Percentiles rank a stretch among this genome's conserved stretches.
These are phyloP conservation scores for Drechslerella coelobrocha DNA, from an alignment of 2,329 filamentous ascomycete genomes.

Conservation along the genomic window DNA sequence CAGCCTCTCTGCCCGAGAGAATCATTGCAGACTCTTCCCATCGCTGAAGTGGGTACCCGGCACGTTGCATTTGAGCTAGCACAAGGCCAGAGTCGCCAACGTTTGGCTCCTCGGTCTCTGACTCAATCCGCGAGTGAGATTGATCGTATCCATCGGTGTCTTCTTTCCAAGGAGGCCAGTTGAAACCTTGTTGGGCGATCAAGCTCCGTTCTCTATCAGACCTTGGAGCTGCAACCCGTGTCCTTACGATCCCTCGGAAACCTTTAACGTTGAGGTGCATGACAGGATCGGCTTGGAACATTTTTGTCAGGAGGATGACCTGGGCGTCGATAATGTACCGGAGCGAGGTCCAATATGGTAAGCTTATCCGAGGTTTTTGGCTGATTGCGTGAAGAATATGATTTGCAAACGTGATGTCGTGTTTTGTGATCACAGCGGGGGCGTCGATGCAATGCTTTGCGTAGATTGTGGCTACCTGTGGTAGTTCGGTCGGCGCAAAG, in stretches of 20 bases:
- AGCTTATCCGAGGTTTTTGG: conserved; percentile 18
- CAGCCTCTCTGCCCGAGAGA: conserved; percentile 52
- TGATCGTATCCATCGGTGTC: conserved; percentile 51
- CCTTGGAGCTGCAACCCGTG: conserved; percentile 30
- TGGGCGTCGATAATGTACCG: conserved; percentile 46
- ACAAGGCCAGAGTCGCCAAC: conserved; percentile 50
- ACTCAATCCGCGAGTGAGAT: conserved; percentile 26
- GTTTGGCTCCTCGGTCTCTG: conserved; percentile 16
- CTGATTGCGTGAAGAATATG: conserved; percentile 43
- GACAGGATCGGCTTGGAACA: conserved; percentile 34
- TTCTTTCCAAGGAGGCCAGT: conserved; percentile 53
- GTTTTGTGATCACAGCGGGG: conserved; percentile 26
- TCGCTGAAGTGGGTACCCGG: conserved; percentile 48
- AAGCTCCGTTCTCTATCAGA: conserved; percentile 20
- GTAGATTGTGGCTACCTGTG: conserved; percentile 24
- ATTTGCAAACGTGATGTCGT: conserved; percentile 40
- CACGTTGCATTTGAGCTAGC: conserved; percentile 52
- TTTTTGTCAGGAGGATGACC: conserved; percentile 30
- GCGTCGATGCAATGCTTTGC: conserved; percentile 42
- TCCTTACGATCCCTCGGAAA: conserved; percentile 41
- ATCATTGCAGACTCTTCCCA: conserved; percentile 53
- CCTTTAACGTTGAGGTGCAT: conserved; percentile 46
- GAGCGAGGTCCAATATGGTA: conserved; percentile 25
- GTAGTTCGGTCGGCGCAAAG: conserved; percentile 28
- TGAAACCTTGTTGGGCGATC: conserved; percentile 38